Percentiles rank a stretch among this genome's conserved stretches.
These are phyloP conservation scores for Phytophthora capsici DNA, from an alignment of 352 stramenopile species.

Conservation along the genomic window DNA sequence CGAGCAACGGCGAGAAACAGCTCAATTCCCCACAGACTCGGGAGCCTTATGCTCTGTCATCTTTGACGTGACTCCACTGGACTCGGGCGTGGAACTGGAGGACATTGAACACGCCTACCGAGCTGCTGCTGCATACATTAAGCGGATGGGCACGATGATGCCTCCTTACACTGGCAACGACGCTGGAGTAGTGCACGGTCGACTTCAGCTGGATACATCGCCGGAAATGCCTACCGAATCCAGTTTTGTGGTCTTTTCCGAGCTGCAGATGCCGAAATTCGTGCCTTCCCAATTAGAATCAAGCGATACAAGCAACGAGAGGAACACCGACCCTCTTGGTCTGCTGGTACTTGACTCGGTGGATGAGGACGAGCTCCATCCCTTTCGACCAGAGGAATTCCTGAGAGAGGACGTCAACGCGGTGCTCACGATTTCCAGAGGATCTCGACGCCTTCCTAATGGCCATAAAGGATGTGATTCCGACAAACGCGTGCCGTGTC, in stretches of 20 bases:
- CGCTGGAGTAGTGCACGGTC: constrained; percentile 29
- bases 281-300: background rate
- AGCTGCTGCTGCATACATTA: constrained; percentile 14
- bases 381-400: constrained; percentile 31
- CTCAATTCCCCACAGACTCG: constrained; percentile 36
- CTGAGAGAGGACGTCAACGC: constrained; percentile 38
- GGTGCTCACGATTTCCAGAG: constrained; percentile 24
- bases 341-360: constrained; percentile 41
- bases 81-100: constrained; percentile 15
- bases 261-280: constrained; percentile 22
- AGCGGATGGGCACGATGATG: constrained; percentile 18
- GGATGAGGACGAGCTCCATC: constrained; percentile 46
- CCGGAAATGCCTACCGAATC: constrained; percentile 38
- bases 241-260: constrained; percentile 44
- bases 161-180: constrained; percentile 30
- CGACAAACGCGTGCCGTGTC: constrained; percentile 20
- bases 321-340: constrained; percentile 10
- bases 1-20: constrained; percentile 32
- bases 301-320: constrained; percentile 7
- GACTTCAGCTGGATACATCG: constrained; percentile 30
- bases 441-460: constrained; percentile 8
- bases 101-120: constrained; percentile 22
- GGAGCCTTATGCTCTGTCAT: constrained; percentile 42
- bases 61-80: constrained; percentile 39
- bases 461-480: background rate